phyloP scores from a whole-genome alignment of 257 asterid genomes.

The Perilla frutescens region DNA sequence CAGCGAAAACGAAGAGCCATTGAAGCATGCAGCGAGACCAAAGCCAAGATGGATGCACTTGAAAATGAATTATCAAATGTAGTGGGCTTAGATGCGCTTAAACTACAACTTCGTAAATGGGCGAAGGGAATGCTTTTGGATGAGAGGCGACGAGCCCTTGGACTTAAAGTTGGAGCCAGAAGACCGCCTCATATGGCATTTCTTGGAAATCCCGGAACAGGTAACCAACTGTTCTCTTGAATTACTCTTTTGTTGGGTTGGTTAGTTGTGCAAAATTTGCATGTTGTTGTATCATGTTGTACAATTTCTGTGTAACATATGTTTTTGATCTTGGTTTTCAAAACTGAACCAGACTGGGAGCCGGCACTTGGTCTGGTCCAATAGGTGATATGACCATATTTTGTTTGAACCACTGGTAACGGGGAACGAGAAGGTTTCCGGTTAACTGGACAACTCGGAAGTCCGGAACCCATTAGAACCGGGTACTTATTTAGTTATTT shows the following conservation, averaged over 20 bases:
- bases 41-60: constrained; percentile 82
- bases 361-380: background rate
- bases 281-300: background rate
- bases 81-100: constrained; percentile 75
- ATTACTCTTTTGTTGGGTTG: constrained; percentile 14
- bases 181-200: constrained; percentile 98
- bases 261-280: constrained; percentile 2
- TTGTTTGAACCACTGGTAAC: no score
- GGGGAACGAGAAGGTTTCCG: background rate
- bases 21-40: constrained; percentile 86
- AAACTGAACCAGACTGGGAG: background rate
- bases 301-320: background rate
- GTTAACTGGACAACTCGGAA: background rate
- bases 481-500: background rate
- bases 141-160: constrained; percentile 86
- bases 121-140: constrained; percentile 96
- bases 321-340: background rate
- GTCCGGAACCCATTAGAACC: background rate
- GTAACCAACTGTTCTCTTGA: constrained; percentile 41
- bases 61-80: constrained; percentile 74
- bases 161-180: constrained; percentile 80
- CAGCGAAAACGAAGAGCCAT: constrained; percentile 81
- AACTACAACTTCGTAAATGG: constrained; percentile 83
- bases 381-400: no score
- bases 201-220: constrained; percentile 98